Evolutionary conservation across 345 rosid genomes (phyloP).

Genomic region (Cardiospermum halicacabum): DNA sequence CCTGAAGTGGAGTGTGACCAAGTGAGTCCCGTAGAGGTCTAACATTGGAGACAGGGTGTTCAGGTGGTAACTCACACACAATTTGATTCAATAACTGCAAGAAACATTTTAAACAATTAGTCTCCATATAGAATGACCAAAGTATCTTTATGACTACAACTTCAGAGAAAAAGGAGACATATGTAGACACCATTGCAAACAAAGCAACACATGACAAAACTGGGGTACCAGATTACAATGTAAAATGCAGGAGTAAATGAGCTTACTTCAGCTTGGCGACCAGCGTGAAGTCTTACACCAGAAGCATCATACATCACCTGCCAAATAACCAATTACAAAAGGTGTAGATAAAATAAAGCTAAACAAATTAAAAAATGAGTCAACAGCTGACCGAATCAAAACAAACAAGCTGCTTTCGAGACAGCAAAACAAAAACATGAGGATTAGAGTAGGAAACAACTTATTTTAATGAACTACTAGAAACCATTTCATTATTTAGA

Average conservation of each 20-base stretch:
- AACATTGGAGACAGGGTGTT: slow-evolving; percentile 50
- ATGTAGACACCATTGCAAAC: background rate
- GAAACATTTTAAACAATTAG: background rate
- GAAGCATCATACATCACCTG: slow-evolving; percentile 78
- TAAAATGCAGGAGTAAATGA: background rate
- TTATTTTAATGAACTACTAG: background rate
- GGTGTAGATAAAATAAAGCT: slow-evolving; percentile 3
- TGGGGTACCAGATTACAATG: background rate
- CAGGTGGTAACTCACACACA: slow-evolving; percentile 62
- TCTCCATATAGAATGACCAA: background rate
- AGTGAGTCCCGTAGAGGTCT: slow-evolving; percentile 59
- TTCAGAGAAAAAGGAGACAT: background rate
- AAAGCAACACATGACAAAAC: background rate
- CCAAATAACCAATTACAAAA: background rate
- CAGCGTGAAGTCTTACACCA: slow-evolving; percentile 66
- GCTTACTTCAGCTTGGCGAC: slow-evolving; percentile 67
- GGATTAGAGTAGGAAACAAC: background rate
- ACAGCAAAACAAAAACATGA: background rate
- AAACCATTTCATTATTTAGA: background rate
- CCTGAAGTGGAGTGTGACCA: slow-evolving; percentile 71
- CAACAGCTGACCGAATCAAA: background rate
- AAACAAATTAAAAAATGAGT: background rate
- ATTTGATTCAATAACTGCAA: slow-evolving; percentile 62
- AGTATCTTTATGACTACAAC: background rate
- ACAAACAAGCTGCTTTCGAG: background rate